These are phyloP conservation scores for Striga asiatica DNA, from an alignment of 257 asterid species.

Conservation along the genomic window DNA sequence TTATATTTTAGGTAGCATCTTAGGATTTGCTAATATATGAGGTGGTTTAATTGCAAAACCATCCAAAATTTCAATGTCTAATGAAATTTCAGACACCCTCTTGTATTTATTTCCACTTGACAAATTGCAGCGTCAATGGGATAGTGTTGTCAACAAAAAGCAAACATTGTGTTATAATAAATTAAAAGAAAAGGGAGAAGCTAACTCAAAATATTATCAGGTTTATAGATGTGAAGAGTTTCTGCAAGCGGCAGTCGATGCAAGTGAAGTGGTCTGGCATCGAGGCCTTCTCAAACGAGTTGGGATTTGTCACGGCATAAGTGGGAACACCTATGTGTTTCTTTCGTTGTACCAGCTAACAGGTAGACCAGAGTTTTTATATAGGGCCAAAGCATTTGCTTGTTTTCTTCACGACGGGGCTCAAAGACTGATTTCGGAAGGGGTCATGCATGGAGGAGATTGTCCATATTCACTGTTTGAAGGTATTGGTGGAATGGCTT, in stretches of 20 bases:
- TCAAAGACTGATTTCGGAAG: conserved; percentile 42
- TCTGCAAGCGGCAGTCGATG: conserved; percentile 51
- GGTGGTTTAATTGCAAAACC: neutral
- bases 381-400: conserved; percentile 70
- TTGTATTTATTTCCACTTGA: no score
- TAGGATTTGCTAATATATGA: neutral
- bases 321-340: conserved; percentile 70
- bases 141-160: no score
- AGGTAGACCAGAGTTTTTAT: conserved; percentile 47
- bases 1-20: neutral
- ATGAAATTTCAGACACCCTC: neutral
- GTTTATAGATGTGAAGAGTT: conserved; percentile 62
- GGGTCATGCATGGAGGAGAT: conserved; percentile 82
- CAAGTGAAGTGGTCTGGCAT: conserved; percentile 74
- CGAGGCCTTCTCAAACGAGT: conserved; percentile 77
- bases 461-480: conserved; percentile 61
- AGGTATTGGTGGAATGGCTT: conserved; percentile 66
- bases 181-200: no score
- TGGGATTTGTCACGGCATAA: conserved; percentile 75
- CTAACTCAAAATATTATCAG: conserved; percentile 21
- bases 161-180: no score
- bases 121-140: no score
- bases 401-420: conserved; percentile 57
- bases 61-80: neutral
- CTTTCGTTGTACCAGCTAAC: conserved; percentile 63